Evolutionary conservation across 768 basidiomycete genomes (phyloP).

Genomic region (Hortiboletus campestris): DNA sequence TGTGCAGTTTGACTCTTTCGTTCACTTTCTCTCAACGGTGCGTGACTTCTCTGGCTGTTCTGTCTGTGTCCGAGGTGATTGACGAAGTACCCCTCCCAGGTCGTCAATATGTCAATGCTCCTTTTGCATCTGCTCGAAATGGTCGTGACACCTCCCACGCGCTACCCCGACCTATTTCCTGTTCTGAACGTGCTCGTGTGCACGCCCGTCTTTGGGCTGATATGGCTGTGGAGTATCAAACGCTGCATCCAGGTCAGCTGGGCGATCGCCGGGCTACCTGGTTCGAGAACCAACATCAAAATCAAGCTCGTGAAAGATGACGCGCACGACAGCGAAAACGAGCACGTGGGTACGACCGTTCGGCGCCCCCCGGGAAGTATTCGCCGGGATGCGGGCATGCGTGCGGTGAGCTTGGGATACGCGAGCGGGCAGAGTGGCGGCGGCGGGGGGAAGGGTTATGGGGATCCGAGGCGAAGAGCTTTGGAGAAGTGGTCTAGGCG

Average conservation of each 20-base stretch:
- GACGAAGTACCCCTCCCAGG: slow-evolving; percentile 30
- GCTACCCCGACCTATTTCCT: slow-evolving; percentile 82
- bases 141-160: slow-evolving; percentile 58
- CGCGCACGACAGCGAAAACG: slow-evolving; percentile 7
- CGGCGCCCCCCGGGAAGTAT: neutral
- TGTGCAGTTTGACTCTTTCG: slow-evolving; percentile 42
- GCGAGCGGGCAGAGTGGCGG: slow-evolving; percentile 8
- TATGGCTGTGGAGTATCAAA: slow-evolving; percentile 91
- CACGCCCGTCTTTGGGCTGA: slow-evolving; percentile 73
- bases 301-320: neutral
- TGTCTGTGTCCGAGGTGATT: neutral
- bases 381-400: slow-evolving; percentile 21
- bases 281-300: slow-evolving; percentile 10
- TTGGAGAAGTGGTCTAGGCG: slow-evolving; percentile 19
- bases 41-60: slow-evolving; percentile 1
- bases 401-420: slow-evolving; percentile 29
- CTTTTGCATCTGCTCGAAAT: slow-evolving; percentile 65
- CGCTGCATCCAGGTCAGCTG: slow-evolving; percentile 77
- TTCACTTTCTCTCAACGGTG: slow-evolving; percentile 56
- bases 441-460: slow-evolving; percentile 2
- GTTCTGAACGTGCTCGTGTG: slow-evolving; percentile 83
- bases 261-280: slow-evolving; percentile 62
- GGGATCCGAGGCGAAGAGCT: slow-evolving; percentile 24
- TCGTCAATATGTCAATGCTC: slow-evolving; percentile 53
- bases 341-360: neutral